Evolutionary conservation across 495 filamentous ascomycete genomes (phyloP).

Genomic region (Annulohypoxylon bovei): DNA sequence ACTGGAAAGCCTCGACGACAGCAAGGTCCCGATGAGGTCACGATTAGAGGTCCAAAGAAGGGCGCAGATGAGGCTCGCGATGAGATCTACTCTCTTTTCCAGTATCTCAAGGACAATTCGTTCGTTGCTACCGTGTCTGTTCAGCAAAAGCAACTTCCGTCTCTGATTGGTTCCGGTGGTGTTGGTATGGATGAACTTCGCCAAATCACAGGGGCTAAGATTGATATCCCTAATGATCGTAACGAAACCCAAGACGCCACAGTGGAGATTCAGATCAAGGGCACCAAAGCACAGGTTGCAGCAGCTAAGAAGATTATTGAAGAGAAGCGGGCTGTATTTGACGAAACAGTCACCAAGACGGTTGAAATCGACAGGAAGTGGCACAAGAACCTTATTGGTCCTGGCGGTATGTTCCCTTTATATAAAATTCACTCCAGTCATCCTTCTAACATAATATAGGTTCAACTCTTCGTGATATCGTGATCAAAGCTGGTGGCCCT

Average conservation of each 20-base stretch:
- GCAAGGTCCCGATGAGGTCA: slow-evolving; percentile 88
- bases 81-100: slow-evolving; percentile 84
- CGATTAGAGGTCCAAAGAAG: slow-evolving; percentile 87
- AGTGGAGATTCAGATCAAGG: slow-evolving; percentile 88
- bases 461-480: slow-evolving; percentile 84
- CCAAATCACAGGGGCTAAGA: slow-evolving; percentile 80
- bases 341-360: slow-evolving; percentile 82
- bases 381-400: slow-evolving; percentile 89
- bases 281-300: slow-evolving; percentile 87
- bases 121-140: slow-evolving; percentile 81
- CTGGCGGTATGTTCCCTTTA: slow-evolving; percentile 71
- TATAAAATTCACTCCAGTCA: background rate
- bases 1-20: slow-evolving; percentile 72
- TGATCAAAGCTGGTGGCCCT: slow-evolving; percentile 87
- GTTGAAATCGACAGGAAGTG: slow-evolving; percentile 91
- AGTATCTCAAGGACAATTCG: slow-evolving; percentile 88
- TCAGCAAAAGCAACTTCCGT: slow-evolving; percentile 86
- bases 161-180: slow-evolving; percentile 88
- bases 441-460: slow-evolving; percentile 66
- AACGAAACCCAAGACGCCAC: slow-evolving; percentile 67
- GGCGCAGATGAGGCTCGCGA: slow-evolving; percentile 90
- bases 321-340: slow-evolving; percentile 83
- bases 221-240: slow-evolving; percentile 82
- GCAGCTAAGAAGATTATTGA: slow-evolving; percentile 88
- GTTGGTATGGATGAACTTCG: slow-evolving; percentile 90